Conservation (phyloP, 2,329 filamentous ascomycete species). For the Xylariaceae sp. region DNA sequence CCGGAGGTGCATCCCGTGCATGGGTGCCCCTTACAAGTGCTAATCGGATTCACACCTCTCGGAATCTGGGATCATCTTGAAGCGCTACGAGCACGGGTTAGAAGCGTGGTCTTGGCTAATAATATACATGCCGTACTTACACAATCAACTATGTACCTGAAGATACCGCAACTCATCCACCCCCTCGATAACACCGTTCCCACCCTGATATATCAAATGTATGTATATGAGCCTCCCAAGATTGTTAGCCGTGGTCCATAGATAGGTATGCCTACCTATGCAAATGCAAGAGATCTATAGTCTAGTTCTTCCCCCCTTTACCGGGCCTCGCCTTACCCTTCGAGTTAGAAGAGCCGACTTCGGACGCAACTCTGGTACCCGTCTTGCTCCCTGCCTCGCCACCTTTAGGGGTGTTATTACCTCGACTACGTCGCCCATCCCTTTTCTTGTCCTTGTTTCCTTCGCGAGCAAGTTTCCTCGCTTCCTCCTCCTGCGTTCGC, state of each 20-base stretch:
- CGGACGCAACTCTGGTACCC: neutral
- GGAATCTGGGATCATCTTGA: too few species aligned
- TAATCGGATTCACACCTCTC: too few species aligned
- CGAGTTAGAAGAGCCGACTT: slow-evolving; percentile 10
- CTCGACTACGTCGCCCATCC: slow-evolving; percentile 15
- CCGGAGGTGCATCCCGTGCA: too few species aligned
- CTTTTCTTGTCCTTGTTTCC: slow-evolving; percentile 39
- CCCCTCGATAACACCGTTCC: slow-evolving; percentile 5
- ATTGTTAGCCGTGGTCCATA: too few species aligned
- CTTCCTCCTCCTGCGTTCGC: slow-evolving; percentile 62
- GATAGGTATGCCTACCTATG: neutral
- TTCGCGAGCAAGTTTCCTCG: slow-evolving; percentile 38
- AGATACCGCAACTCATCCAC: neutral
- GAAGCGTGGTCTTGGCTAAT: too few species aligned
- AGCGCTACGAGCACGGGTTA: too few species aligned
- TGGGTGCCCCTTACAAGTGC: too few species aligned
- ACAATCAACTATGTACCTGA: too few species aligned
- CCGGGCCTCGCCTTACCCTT: slow-evolving; percentile 9
- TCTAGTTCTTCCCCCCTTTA: slow-evolving; percentile 18
- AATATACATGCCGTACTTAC: too few species aligned
- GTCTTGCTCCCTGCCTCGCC: slow-evolving; percentile 3
- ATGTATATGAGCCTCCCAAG: slow-evolving; percentile 12
- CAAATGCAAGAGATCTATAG: slow-evolving; percentile 14
- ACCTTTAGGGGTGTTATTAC: slow-evolving; percentile 9
- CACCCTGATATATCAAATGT: neutral